phyloP scores from a whole-genome alignment of 2,329 filamentous ascomycete species.

The Pseudocercospora vitis region DNA sequence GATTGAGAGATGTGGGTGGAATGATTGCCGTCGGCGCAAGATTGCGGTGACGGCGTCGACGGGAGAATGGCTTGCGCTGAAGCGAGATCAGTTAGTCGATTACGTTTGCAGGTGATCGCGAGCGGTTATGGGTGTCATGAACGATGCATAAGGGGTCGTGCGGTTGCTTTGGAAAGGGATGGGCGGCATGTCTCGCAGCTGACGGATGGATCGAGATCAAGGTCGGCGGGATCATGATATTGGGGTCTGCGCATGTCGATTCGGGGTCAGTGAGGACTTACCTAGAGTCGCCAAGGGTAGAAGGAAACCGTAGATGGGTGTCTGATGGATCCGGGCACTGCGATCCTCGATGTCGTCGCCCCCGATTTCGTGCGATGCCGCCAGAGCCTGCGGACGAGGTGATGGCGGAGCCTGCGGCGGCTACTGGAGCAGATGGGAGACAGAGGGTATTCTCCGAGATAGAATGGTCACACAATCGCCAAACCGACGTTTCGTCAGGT shows the following conservation, averaged over 20 bases:
- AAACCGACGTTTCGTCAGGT: conserved; percentile 12
- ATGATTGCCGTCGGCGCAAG: conserved; percentile 35
- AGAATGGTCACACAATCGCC: conserved; percentile 17
- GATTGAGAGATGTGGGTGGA: conserved; percentile 21
- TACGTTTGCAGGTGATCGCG: background rate
- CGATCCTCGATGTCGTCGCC: conserved; percentile 28
- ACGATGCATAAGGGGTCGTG: conserved; percentile 9
- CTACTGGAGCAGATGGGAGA: conserved; percentile 13
- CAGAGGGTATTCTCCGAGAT: conserved; percentile 7
- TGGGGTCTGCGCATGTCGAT: conserved; percentile 18
- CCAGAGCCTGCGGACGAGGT: background rate
- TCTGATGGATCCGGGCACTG: conserved; percentile 28
- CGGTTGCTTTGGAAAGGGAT: conserved; percentile 26
- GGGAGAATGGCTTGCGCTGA: conserved; percentile 10
- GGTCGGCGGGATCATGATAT: conserved; percentile 25
- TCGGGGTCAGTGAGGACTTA: conserved; percentile 26
- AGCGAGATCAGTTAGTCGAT: conserved; percentile 13
- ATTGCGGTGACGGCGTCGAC: conserved; percentile 12
- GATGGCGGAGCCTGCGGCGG: background rate
- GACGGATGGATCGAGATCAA: conserved; percentile 19
- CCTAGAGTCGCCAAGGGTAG: conserved; percentile 29
- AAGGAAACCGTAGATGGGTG: conserved; percentile 29
- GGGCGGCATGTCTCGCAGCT: conserved; percentile 19
- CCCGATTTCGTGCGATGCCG: conserved; percentile 18
- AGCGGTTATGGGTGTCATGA: conserved; percentile 3